These are phyloP conservation scores for Gardenia jasminoides DNA, from an alignment of 257 asterid species.

Conservation along the genomic window DNA sequence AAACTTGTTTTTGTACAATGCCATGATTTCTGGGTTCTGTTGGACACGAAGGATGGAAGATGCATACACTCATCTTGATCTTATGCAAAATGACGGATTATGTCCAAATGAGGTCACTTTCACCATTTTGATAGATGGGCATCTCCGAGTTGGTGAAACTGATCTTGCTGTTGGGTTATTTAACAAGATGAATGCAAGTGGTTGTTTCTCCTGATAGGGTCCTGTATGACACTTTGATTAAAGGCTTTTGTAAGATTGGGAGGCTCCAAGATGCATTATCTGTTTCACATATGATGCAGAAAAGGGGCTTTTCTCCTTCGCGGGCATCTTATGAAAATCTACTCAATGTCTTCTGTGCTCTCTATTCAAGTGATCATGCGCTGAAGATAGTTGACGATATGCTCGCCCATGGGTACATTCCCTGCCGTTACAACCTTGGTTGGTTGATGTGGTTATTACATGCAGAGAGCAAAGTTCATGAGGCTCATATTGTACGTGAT, in stretches of 20 bases:
- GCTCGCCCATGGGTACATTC: slow-evolving; percentile 42
- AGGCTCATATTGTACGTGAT: slow-evolving; percentile 27
- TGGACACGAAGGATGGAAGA: slow-evolving; percentile 43
- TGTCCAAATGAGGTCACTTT: slow-evolving; percentile 59
- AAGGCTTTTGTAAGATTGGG: slow-evolving; percentile 50
- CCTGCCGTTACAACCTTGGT: slow-evolving; percentile 39
- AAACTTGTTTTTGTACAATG: slow-evolving; percentile 47
- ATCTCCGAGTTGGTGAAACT: slow-evolving; percentile 40
- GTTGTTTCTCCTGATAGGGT: slow-evolving; percentile 41
- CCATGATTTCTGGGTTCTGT: slow-evolving; percentile 46
- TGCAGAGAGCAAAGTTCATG: slow-evolving; percentile 31
- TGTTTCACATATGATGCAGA: slow-evolving; percentile 44
- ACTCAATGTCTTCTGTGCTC: slow-evolving; percentile 42
- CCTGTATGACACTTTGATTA: slow-evolving; percentile 42
- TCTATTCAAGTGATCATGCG: slow-evolving; percentile 35
- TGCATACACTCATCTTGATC: slow-evolving; percentile 43
- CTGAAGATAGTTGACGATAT: slow-evolving; percentile 53
- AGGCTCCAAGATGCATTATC: slow-evolving; percentile 52
- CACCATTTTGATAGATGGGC: slow-evolving; percentile 57
- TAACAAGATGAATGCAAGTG: slow-evolving; percentile 49
- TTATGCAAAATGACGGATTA: slow-evolving; percentile 47
- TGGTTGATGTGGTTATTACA: slow-evolving; percentile 32
- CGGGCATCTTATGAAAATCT: slow-evolving; percentile 46
- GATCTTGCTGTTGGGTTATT: slow-evolving; percentile 49
- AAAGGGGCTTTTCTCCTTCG: slow-evolving; percentile 55